Percentiles rank a stretch among this genome's conserved stretches.
Evolutionary conservation across 78 protist genomes (phyloP).

Genomic region (Dictyostelium discoideum): DNA sequence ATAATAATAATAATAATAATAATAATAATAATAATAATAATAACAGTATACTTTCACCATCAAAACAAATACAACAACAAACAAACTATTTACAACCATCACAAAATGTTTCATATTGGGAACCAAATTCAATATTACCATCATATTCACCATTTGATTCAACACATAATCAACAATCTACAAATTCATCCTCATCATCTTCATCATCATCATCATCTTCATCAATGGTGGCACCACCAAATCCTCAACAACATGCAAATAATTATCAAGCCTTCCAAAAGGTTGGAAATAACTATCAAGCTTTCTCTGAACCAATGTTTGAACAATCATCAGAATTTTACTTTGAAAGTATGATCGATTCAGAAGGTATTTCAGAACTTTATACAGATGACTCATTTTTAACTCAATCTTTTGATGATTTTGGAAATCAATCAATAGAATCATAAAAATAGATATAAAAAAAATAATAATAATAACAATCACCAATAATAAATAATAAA

Average conservation of each 20-base stretch:
- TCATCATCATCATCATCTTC: neutral
- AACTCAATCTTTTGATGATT: slow-evolving; percentile 76
- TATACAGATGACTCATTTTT: slow-evolving; percentile 76
- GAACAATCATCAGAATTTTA: neutral
- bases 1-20: neutral
- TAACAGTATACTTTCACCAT: neutral
- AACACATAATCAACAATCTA: neutral
- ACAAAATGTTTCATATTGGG: slow-evolving; percentile 28
- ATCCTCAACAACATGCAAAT: neutral
- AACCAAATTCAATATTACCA: slow-evolving; percentile 38
- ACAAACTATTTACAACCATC: neutral
- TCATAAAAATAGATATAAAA: neutral
- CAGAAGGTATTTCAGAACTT: slow-evolving; percentile 65
- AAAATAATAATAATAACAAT: neutral
- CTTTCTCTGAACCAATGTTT: neutral
- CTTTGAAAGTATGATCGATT: slow-evolving; percentile 32
- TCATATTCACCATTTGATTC: slow-evolving; percentile 40
- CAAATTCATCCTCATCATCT: neutral
- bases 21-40: neutral
- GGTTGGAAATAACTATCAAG: neutral
- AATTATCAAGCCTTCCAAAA: neutral
- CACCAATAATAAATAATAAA: neutral
- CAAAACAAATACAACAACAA: neutral
- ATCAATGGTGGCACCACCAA: neutral
- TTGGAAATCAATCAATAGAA: slow-evolving; percentile 66